Base-by-base conservation (phyloP, 2,329 filamentous ascomycete genomes). In the Decorospora gaudefroyi region DNA sequence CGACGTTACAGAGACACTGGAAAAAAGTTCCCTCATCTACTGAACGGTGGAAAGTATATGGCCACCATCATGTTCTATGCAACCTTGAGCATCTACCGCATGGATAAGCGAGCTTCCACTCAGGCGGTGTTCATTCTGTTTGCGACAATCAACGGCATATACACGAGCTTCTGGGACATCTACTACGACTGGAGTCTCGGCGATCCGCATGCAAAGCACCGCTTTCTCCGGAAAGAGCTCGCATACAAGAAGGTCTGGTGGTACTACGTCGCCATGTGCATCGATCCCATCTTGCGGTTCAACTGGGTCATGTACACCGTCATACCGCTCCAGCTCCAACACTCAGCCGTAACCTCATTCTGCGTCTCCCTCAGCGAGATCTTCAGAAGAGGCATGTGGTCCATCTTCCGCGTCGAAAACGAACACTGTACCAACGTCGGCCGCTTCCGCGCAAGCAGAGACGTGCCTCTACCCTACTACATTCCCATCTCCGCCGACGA, bases 151-250 rank as follows among this genome's bases (percentile, higher is more conserved):
- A 99, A 96, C 67, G 81, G 85, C 30, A 71, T 95, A 18, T 97
- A 96, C 69, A 85, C 81, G 57, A 90, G 84, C 7, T 80, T 96
- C 28, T 99, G 93, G 93, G 93, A 99, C 66, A 74, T 99, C 1
- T 84, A 90, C 53, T 96, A 97, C 88, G 93, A 99, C 69, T 97
- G 93, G 79, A 93, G 87, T 64, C 78, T 96, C n/a, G 79, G 92
- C 3, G 90, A 96, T 59, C 79, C 86, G 0, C 82, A 85, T 42
- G 82, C 88, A 0, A 80, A 81, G 8, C 76, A 87, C 54, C 79
- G 75, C 0, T 71, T 74, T 45, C 59, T 80, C 8, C 86, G 93
- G 5, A 83, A 92, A 46, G 85, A 88, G 6, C 78, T 93, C 0
- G 90, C 86, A 0, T 87, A 93, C 60, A 92, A 92, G 64, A 78